Percentiles rank a stretch among this genome's conserved stretches.
These are phyloP conservation scores for Saksenaea vasiformis DNA, from an alignment of 371 early-diverging fungal genomes.

Conservation along the genomic window DNA sequence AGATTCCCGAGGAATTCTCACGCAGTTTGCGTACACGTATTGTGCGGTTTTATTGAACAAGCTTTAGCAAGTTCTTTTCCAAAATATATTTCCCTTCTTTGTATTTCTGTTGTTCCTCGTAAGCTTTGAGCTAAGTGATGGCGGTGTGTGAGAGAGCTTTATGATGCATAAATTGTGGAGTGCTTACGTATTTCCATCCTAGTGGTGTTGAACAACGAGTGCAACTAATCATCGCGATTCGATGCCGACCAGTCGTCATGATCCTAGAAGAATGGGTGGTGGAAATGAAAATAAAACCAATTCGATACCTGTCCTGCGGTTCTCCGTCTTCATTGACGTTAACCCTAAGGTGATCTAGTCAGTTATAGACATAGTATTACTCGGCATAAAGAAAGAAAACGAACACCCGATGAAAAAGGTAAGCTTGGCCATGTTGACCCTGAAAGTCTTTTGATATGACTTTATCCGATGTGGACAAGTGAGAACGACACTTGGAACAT, in stretches of 20 bases:
- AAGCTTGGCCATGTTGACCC: conserved; percentile 75
- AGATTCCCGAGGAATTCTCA: no score
- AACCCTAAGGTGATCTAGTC: conserved; percentile 10
- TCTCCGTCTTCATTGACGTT: conserved; percentile 55
- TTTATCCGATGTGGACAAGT: conserved; percentile 60
- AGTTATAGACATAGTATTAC: background rate
- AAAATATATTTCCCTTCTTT: conserved; percentile 80
- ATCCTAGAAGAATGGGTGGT: conserved; percentile 22
- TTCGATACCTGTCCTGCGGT: conserved; percentile 31
- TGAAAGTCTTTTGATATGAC: conserved; percentile 75
- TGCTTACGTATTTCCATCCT: conserved; percentile 74
- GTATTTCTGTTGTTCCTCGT: conserved; percentile 74
- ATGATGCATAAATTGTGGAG: background rate
- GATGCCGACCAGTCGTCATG: conserved; percentile 79
- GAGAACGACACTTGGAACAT: conserved; percentile 66
- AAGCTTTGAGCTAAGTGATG: conserved; percentile 59
- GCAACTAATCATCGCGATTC: conserved; percentile 67
- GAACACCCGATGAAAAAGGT: conserved; percentile 67
- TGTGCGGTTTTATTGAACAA: conserved; percentile 7
- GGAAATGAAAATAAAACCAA: background rate
- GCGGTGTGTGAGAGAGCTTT: background rate
- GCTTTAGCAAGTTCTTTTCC: conserved; percentile 37
- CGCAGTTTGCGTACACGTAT: no score
- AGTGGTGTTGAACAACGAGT: conserved; percentile 54
- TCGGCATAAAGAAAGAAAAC: conserved; percentile 1